Evolutionary conservation across 2,329 filamentous ascomycete genomes (phyloP), one percentile per base, ranked within the genome.

Genomic region (Calonectria ilicicola): DNA sequence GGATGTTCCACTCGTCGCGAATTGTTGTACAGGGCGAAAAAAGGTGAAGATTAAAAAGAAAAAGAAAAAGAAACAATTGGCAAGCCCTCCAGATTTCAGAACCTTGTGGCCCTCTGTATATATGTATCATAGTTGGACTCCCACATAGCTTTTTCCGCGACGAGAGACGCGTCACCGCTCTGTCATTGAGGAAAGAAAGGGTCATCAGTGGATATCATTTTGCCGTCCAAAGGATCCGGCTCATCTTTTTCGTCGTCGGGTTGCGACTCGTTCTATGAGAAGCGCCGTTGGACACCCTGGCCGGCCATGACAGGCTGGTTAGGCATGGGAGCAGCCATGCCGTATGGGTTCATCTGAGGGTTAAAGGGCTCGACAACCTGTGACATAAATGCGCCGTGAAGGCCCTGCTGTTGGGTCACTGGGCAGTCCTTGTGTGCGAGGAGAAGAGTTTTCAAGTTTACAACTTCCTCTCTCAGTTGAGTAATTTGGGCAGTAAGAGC

Each of bases 361-460:
- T 89, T 88, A 75, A 86, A 90, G 0, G 88, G 85, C 72, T 91
- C 89, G 78, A 90, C 88, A 17, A 87, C 84, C 76, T 89, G 89
- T 56, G 89, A 88, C 86, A 92, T 88, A 75, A 87, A 91, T 1
- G 86, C 86, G 5, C 86, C 85, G 65, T 91, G 89, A 2, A 97
- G 86, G 27, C 84, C 84, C 83, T 98, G 96, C 56, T 95, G 93
- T 82, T 97, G 94, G 3, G 95, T 95, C 9, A 98, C 94, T 0
- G 96, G 95, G 78, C 97, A 98, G 82, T 98, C 96, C 82, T 98
- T 98, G 85, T 99, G 97, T 0, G 96, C 96, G 26, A 98, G 89
- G 3, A 99, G 88, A 0, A 98, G 87, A 0, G 96, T 98, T 87
- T 98, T 98, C 49, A 99, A 89, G 75, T 96, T 97, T 60, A 98